Evolutionary conservation across 1,284 basidiomycete species (phyloP), one percentile per base, ranked within the genome.

Genomic region (Sporisorium exsertum): DNA sequence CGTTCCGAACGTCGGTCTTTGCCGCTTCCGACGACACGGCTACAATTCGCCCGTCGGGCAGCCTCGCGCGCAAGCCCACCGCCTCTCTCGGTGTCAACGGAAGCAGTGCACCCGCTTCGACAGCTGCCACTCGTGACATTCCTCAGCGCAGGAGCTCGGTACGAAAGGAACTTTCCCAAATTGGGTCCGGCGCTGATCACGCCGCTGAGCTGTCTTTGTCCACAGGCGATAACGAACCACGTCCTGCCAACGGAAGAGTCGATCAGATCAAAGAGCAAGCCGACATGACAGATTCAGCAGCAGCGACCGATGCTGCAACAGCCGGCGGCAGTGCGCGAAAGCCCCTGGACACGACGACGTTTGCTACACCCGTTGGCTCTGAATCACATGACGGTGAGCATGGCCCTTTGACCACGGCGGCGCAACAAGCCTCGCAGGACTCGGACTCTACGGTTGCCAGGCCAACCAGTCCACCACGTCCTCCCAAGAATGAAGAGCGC

Each of bases 91-190:
- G 37, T 27, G 53, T 32, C 54, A 60, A 64, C 2, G 58, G 49
- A 13, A 43, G 16, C 35, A 22, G 22, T 10, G 54, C 20, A 20
- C 15, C 47, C 37, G 27, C 43, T 18, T 49, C 65, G 0, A 20
- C 67, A 2, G 26, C 50, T 4, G 43, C 59, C 3, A 58, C 64
- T 13, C 68, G 62, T 20, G 73, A 68, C 55, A 65, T 71, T 42
- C 68, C 73, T 7, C 68, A 76, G 57, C 68, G 68, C 40, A 67
- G 64, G 20, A 72, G 68, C 58, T 76, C 73, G 24, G 58, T 72
- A 18, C 64, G 55, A n/a, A 66, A 59, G 33, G 59, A 71, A 13
- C 57, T 59, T 2, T 64, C 72, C 1, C 55, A 63, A 15, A 16
- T 69, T 3, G 57, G 13, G 7, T 26, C 10, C 2, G 16, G 16